A percentile compares a stretch with the other conserved stretches of the same genome.
Evolutionary conservation across 768 basidiomycete species (phyloP).

Genomic region (Mycena indigotica): DNA sequence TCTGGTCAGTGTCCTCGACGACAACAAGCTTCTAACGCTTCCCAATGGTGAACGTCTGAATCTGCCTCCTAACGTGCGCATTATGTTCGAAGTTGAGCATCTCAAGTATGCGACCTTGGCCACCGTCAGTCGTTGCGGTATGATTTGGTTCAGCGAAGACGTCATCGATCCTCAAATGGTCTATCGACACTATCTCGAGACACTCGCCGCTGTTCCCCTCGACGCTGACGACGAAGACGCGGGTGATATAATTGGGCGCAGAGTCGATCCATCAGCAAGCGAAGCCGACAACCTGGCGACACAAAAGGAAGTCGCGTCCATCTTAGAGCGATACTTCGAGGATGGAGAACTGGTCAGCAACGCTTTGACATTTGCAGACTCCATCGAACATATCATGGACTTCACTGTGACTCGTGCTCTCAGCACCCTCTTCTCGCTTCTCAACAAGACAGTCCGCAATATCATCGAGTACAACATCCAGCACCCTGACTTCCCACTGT

Average conservation of each 20-base stretch:
- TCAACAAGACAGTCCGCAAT: conserved; percentile 95
- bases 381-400: conserved; percentile 99
- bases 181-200: conserved; percentile 83
- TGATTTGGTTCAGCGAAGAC: conserved; percentile 99
- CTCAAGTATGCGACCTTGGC: conserved; percentile 95
- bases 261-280: conserved; percentile 45
- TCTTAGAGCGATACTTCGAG: conserved; percentile 82
- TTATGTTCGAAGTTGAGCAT: conserved; percentile 99
- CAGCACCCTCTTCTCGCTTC: conserved; percentile 92
- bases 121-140: conserved; percentile 99
- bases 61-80: conserved; percentile 93
- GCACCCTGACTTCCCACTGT: conserved; percentile 92
- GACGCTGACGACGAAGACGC: conserved; percentile 89
- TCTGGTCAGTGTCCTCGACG: conserved; percentile 84
- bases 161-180: conserved; percentile 91
- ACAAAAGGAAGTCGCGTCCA: conserved; percentile 72
- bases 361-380: conserved; percentile 77
- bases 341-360: conserved; percentile 79
- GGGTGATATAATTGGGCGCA: conserved; percentile 62
- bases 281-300: conserved; percentile 69
- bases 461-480: conserved; percentile 93
- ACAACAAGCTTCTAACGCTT: conserved; percentile 95
- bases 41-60: conserved; percentile 99
- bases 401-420: conserved; percentile 91
- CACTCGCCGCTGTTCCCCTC: conserved; percentile 71